Conservation (phyloP, 2,329 filamentous ascomycete species). For the Lachnellula suecica region DNA sequence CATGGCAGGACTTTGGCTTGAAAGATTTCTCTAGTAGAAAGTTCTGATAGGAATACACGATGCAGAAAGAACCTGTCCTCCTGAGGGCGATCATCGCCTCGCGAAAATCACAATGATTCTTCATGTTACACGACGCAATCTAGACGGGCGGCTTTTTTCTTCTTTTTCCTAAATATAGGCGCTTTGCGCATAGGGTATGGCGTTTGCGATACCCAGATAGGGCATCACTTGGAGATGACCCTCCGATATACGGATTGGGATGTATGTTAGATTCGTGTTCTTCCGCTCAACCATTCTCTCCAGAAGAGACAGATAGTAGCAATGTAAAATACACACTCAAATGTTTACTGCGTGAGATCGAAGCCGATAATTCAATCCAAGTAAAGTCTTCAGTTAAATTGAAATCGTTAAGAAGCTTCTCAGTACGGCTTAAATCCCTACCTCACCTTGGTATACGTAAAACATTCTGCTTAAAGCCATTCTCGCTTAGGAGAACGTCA, state of each 20-base stretch:
- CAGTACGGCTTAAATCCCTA: too few species aligned
- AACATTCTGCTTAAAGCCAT: too few species aligned
- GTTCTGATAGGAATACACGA: too few species aligned
- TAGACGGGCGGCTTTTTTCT: slow-evolving; percentile 1
- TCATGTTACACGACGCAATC: neutral
- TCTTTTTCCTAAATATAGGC: slow-evolving; percentile 15
- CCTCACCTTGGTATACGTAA: too few species aligned
- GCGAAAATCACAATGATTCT: neutral
- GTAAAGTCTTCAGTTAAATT: too few species aligned
- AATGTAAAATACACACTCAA: neutral
- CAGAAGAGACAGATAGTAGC: neutral
- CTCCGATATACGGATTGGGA: neutral
- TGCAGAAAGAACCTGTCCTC: neutral
- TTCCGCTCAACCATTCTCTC: neutral
- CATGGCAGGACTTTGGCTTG: slow-evolving; percentile 2
- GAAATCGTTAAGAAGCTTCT: too few species aligned
- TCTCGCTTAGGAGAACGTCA: too few species aligned
- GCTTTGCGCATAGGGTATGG: slow-evolving; percentile 22
- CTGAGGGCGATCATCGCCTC: neutral
- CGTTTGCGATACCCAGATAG: slow-evolving; percentile 17
- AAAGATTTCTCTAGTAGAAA: slow-evolving; percentile 2
- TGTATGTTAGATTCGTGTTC: slow-evolving; percentile 11
- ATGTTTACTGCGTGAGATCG: neutral
- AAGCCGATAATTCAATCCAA: too few species aligned
- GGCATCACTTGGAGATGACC: slow-evolving; percentile 1